phyloP scores from a whole-genome alignment of 768 basidiomycete genomes.

The Pleurotus cornucopiae region DNA sequence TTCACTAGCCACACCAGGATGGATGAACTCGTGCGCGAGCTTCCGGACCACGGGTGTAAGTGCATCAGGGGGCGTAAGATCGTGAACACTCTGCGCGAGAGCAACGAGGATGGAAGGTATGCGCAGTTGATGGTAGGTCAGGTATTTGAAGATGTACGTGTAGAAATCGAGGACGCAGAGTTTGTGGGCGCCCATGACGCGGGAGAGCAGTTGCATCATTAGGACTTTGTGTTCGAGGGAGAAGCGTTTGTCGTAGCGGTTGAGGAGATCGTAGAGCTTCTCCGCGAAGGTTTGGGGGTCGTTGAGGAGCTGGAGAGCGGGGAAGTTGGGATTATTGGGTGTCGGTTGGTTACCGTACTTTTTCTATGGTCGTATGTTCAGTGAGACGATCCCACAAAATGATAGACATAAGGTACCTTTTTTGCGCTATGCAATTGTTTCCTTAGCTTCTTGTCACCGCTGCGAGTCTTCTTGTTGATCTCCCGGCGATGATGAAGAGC shows the following conservation, averaged over 20 bases:
- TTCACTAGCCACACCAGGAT: constrained; percentile 93
- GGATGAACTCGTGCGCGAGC: constrained; percentile 92
- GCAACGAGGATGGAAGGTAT: constrained; percentile 91
- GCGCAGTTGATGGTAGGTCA: constrained; percentile 86
- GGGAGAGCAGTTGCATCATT: constrained; percentile 92
- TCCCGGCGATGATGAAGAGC: constrained; percentile 82
- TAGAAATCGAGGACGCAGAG: constrained; percentile 93
- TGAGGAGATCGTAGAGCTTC: constrained; percentile 83
- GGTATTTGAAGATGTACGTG: constrained; percentile 92
- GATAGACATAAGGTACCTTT: constrained; percentile 41
- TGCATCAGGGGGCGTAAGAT: constrained; percentile 90
- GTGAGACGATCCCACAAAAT: neutral
- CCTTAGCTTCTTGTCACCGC: constrained; percentile 75
- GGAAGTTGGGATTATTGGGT: constrained; percentile 62
- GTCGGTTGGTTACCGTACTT: constrained; percentile 28
- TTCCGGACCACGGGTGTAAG: constrained; percentile 87
- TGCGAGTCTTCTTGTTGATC: constrained; percentile 89
- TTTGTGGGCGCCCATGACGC: constrained; percentile 91
- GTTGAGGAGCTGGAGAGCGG: constrained; percentile 86
- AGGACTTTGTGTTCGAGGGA: constrained; percentile 96
- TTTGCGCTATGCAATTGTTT: constrained; percentile 72
- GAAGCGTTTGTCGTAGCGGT: constrained; percentile 88
- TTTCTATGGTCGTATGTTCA: constrained; percentile 17
- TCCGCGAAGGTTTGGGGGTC: constrained; percentile 97
- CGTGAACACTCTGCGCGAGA: constrained; percentile 92